Base-by-base conservation (phyloP, 2,329 filamentous ascomycete species). In the Sphaceloma murrayae region DNA sequence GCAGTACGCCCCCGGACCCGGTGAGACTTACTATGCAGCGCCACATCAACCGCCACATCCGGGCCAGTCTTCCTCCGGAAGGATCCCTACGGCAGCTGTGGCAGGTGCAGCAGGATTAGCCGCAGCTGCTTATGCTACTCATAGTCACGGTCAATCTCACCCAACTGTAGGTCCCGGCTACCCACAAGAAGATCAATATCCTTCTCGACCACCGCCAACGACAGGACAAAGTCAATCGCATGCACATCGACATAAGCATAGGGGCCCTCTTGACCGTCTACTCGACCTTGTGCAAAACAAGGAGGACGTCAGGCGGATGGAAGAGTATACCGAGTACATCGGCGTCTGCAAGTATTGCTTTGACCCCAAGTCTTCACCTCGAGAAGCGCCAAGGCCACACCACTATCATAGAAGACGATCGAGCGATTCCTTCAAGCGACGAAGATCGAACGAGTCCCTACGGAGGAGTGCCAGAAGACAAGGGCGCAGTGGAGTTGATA, bases 261-360 rank as follows among this genome's bases (percentile, higher is more conserved):
- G 66, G 33, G 75, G 75, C 0, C 72, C 77, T 0, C 63, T 80
- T 1, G 66, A 65, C 27, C 70, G 65, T 39, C 66, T 78, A 21
- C 66, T 75, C 29, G 73, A 75, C 53, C 80, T 71, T 66, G 79
- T 72, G 73, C 76, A 69, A 55, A 77, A 75, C 49, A 69, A 75
- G 1, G 75, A 80, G 49, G 77, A 76, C n/a, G 75, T 80, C 1
- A 70, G 69, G 13, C 72, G 73, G 55, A 80, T 78, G 63, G 77
- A 81, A 58, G 76, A 80, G 55, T 81, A 81, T 53, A 80, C 77
- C 1, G 75, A 81, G 58, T 72, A 74, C 48, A 80, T 79, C 52
- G 77, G 77, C 16, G 72, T 80, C 2, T 81, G 77, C 62, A 76
- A 71, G 50, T 65, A 77, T 52, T 81, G 77, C 56, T 81, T 81